Evolutionary conservation across 2,329 filamentous ascomycete species (phyloP).

Genomic region (Claviceps capensis): DNA sequence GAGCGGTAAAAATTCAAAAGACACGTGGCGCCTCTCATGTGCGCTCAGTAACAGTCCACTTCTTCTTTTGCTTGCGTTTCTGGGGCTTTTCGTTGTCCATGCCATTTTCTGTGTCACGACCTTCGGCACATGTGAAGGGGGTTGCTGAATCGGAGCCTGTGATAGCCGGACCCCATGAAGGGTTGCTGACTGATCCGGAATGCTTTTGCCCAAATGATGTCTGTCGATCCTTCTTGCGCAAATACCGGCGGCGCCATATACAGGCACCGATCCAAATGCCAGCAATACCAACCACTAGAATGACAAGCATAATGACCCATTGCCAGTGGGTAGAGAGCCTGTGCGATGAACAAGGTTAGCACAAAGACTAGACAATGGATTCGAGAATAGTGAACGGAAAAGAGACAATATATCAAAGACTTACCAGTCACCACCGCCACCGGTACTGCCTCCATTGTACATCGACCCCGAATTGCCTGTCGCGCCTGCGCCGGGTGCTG

Average conservation of each 20-base stretch:
- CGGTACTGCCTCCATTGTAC: conserved; percentile 5
- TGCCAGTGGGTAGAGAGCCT: conserved; percentile 60
- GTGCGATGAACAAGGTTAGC: not conserved
- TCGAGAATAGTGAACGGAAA: not conserved
- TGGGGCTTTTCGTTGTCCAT: conserved; percentile 7
- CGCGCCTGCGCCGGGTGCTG: conserved; percentile 4
- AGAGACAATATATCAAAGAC: not conserved
- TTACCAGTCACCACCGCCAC: conserved; percentile 33
- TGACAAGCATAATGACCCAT: conserved; percentile 72
- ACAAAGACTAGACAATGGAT: not conserved
- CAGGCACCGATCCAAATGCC: conserved; percentile 54
- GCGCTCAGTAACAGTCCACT: conserved; percentile 30
- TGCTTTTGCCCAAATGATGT: conserved; percentile 22
- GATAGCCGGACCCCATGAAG: conserved; percentile 22
- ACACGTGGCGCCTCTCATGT: conserved; percentile 18
- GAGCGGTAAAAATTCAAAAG: too few relatives aligned
- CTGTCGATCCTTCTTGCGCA: conserved; percentile 52
- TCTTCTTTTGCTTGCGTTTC: conserved; percentile 29
- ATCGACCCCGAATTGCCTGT: not conserved
- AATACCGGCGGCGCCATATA: conserved; percentile 59
- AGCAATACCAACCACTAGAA: conserved; percentile 56
- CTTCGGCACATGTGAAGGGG: conserved; percentile 8
- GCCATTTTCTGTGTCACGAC: conserved; percentile 6
- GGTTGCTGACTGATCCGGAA: conserved; percentile 21
- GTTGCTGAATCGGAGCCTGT: conserved; percentile 10